phyloP scores from a whole-genome alignment of 352 stramenopile genomes.

The Achlya hypogyna region DNA sequence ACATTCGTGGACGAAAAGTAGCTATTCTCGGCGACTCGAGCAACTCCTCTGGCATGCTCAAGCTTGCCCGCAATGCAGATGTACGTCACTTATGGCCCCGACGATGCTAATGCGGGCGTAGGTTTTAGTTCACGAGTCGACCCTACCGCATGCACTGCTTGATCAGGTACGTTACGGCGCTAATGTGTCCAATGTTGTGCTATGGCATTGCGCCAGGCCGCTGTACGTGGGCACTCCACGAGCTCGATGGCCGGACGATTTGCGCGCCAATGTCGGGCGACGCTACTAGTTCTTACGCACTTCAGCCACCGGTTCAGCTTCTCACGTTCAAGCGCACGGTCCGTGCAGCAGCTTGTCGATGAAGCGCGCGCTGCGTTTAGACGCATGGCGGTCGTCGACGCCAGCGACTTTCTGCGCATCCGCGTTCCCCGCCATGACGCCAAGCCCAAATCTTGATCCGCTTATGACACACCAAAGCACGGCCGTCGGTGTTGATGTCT shows the following conservation, averaged over 20 bases:
- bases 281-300: constrained; percentile 69
- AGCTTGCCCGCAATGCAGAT: constrained; percentile 67
- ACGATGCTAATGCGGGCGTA: constrained; percentile 19
- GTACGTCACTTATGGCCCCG: constrained; percentile 27
- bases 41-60: constrained; percentile 63
- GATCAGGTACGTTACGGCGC: constrained; percentile 27
- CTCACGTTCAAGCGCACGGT: constrained; percentile 40
- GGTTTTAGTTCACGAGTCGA: constrained; percentile 85
- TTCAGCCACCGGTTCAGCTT: constrained; percentile 79
- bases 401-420: constrained; percentile 74
- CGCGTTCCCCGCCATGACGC: constrained; percentile 36
- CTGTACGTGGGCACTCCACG: constrained; percentile 69
- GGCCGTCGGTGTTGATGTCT: too few species aligned
- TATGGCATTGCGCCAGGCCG: constrained; percentile 27
- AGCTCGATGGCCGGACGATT: constrained; percentile 67
- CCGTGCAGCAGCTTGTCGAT: constrained; percentile 58
- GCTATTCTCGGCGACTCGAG: constrained; percentile 70
- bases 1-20: constrained; percentile 54
- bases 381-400: constrained; percentile 49
- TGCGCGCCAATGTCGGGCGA: constrained; percentile 65
- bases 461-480: background rate
- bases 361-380: constrained; percentile 64
- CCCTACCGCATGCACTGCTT: constrained; percentile 60
- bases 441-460: constrained; percentile 22
- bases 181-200: constrained; percentile 5